Conservation (phyloP, 306 rosid genomes). For the Begonia peltatifolia region DNA sequence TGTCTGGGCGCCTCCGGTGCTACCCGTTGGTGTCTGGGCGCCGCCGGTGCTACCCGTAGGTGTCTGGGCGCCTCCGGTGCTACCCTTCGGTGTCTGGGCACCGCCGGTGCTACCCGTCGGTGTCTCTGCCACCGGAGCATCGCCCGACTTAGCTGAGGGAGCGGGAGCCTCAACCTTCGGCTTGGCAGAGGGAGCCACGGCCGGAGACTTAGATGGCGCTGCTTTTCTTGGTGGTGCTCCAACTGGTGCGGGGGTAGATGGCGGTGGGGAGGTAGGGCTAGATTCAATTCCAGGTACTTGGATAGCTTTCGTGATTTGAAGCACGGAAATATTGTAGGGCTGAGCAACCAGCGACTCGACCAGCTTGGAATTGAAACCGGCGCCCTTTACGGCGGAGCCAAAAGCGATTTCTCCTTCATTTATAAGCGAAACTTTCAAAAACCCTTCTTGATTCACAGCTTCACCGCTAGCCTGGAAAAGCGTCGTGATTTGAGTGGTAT, state of each 20-base stretch:
- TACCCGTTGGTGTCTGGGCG: neutral
- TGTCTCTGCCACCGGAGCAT: constrained; percentile 1
- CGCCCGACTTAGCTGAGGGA: neutral
- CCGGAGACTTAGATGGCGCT: constrained; percentile 13
- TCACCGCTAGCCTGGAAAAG: constrained; percentile 27
- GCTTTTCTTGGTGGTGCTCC: constrained; percentile 2
- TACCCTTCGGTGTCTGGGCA: neutral
- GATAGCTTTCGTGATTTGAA: constrained; percentile 28
- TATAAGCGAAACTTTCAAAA: constrained; percentile 10
- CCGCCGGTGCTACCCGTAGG: neutral
- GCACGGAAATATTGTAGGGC: constrained; percentile 38
- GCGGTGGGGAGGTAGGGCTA: constrained; percentile 6
- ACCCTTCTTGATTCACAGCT: constrained; percentile 27
- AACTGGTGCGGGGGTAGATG: neutral
- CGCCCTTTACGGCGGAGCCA: constrained; percentile 24
- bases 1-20: neutral
- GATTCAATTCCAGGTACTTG: constrained; percentile 25
- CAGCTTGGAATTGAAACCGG: constrained; percentile 2
- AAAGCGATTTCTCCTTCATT: constrained; percentile 36
- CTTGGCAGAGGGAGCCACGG: constrained; percentile 9
- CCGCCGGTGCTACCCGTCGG: constrained; percentile 5
- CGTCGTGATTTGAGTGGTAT: constrained; percentile 16
- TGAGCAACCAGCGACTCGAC: constrained; percentile 21
- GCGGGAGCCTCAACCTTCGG: constrained; percentile 9
- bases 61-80: neutral